A percentile compares a stretch with the other conserved stretches of the same genome.
Evolutionary conservation across 2,329 filamentous ascomycete genomes (phyloP).

Genomic region (Akanthomyces lecanii): DNA sequence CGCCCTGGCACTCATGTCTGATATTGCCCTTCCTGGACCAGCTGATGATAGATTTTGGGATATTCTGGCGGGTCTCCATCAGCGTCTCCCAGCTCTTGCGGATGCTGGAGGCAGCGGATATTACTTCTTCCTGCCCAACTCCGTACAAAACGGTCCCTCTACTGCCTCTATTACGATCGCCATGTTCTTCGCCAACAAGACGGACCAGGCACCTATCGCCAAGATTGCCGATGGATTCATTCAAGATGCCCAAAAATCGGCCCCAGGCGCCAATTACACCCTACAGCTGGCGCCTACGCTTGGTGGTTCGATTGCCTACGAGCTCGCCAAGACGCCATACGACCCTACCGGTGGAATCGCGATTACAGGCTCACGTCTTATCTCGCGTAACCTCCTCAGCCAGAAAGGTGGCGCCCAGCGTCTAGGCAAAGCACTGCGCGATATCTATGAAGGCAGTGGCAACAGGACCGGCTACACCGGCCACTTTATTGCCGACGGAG

Average conservation of each 20-base stretch:
- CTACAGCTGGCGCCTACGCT: background rate
- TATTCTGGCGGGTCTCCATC: slow-evolving; percentile 27
- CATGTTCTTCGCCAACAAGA: slow-evolving; percentile 18
- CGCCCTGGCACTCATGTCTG: slow-evolving; percentile 27
- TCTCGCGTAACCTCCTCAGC: slow-evolving; percentile 26
- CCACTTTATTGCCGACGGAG: slow-evolving; percentile 20
- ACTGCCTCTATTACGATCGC: background rate
- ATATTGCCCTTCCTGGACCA: slow-evolving; percentile 25
- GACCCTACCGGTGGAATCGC: slow-evolving; percentile 22
- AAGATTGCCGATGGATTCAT: slow-evolving; percentile 12
- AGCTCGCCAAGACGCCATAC: slow-evolving; percentile 18
- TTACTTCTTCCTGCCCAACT: slow-evolving; percentile 28
- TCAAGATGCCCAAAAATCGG: background rate
- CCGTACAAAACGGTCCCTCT: slow-evolving; percentile 13
- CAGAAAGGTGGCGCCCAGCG: slow-evolving; percentile 22
- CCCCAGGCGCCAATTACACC: slow-evolving; percentile 7
- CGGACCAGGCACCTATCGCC: slow-evolving; percentile 11
- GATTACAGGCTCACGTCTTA: slow-evolving; percentile 21
- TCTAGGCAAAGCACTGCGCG: slow-evolving; percentile 24
- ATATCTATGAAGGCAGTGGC: slow-evolving; percentile 14
- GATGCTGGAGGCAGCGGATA: slow-evolving; percentile 35
- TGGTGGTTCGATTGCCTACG: slow-evolving; percentile 6
- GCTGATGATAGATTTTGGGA: slow-evolving; percentile 31
- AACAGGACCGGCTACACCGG: slow-evolving; percentile 20
- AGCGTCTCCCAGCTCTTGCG: slow-evolving; percentile 31